Conservation (phyloP, 2,329 filamentous ascomycete species). For the Xylariaceae sp. region DNA sequence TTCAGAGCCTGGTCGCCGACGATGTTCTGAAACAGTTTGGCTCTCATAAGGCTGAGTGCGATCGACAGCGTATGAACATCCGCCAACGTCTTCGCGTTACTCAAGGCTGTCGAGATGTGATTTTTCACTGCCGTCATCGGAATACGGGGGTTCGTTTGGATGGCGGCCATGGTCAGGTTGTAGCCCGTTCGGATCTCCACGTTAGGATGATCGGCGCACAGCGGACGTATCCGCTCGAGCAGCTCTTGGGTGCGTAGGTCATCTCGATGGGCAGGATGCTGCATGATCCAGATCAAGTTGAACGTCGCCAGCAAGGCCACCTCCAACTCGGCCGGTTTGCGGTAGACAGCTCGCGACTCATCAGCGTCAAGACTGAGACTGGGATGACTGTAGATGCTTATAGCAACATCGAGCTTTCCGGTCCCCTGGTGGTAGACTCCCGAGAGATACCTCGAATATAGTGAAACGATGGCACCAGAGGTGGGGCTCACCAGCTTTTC, state of each 20-base stretch:
- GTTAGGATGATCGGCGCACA: constrained; percentile 66
- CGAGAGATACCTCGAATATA: constrained; percentile 64
- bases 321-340: constrained; percentile 53
- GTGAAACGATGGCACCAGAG: constrained; percentile 41
- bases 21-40: constrained; percentile 73
- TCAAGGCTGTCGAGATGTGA: constrained; percentile 67
- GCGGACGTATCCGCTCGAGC: constrained; percentile 59
- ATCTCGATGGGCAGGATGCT: constrained; percentile 52
- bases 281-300: constrained; percentile 68
- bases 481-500: constrained; percentile 38
- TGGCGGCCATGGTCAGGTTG: constrained; percentile 66
- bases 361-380: constrained; percentile 49
- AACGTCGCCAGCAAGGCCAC: constrained; percentile 61
- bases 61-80: constrained; percentile 82
- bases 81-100: constrained; percentile 59
- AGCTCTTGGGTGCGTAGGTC: constrained; percentile 55
- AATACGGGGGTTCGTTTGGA: constrained; percentile 54
- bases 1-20: constrained; percentile 77
- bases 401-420: constrained; percentile 64
- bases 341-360: constrained; percentile 32
- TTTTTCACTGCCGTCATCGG: constrained; percentile 74
- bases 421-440: constrained; percentile 73
- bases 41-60: constrained; percentile 78
- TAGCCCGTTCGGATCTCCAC: constrained; percentile 72
- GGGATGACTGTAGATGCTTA: constrained; percentile 59